A percentile compares a stretch with the other conserved stretches of the same genome.
These are phyloP conservation scores for Puccinia hordei DNA, from an alignment of 1,284 basidiomycete genomes.

Conservation along the genomic window DNA sequence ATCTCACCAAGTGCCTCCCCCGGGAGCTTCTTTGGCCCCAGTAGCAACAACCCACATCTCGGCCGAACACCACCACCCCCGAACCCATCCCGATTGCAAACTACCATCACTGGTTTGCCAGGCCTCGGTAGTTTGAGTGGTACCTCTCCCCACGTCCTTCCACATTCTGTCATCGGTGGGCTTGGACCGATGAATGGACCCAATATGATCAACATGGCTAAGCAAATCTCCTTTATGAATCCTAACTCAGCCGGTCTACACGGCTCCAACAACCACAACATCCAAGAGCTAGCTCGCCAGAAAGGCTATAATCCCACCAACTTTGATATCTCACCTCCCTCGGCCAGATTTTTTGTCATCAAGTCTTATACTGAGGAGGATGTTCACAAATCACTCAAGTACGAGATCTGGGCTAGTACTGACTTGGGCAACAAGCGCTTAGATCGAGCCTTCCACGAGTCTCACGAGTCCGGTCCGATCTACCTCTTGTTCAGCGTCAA, in stretches of 20 bases:
- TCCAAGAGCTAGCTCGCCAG: constrained; percentile 77
- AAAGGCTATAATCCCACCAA: constrained; percentile 88
- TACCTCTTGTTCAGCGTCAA: constrained; percentile 97
- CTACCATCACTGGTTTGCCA: constrained; percentile 35
- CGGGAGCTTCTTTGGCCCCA: constrained; percentile 2
- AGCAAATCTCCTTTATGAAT: constrained; percentile 16
- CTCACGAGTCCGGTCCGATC: constrained; percentile 73
- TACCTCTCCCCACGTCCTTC: not conserved
- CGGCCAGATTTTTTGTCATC: constrained; percentile 93
- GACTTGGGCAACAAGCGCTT: constrained; percentile 92
- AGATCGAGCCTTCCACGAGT: constrained; percentile 92
- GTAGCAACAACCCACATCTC: not conserved
- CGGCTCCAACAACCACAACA: constrained; percentile 54
- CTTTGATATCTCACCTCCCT: constrained; percentile 75
- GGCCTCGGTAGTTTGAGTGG: constrained; percentile 28
- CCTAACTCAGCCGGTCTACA: not conserved
- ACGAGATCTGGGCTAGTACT: constrained; percentile 95
- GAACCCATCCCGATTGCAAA: constrained; percentile 47
- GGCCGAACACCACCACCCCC: not conserved
- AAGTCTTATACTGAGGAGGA: constrained; percentile 97
- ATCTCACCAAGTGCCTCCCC: constrained; percentile 3
- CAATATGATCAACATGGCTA: constrained; percentile 19
- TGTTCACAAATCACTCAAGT: constrained; percentile 83
- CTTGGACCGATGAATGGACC: constrained; percentile 11
- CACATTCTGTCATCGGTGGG: not conserved